phyloP scores from a whole-genome alignment of 305 asterid genomes.

The Solanum chacoense region DNA sequence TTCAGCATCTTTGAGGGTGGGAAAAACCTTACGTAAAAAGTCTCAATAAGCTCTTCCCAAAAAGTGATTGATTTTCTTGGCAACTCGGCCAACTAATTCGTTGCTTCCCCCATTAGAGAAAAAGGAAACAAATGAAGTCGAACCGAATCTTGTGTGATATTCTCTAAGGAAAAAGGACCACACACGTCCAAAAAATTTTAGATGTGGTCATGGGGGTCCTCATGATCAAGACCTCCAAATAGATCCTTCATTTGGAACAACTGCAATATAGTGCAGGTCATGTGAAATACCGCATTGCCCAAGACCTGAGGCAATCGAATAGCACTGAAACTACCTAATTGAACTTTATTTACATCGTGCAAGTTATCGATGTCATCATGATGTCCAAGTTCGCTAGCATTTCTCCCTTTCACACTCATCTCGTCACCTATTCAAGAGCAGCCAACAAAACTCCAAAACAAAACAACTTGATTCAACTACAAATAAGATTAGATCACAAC shows the following conservation, averaged over 20 bases:
- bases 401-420: not conserved
- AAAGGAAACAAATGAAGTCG: not conserved
- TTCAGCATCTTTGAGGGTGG: not conserved
- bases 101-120: not conserved
- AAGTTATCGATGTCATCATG: not conserved
- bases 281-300: not conserved
- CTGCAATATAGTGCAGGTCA: not conserved
- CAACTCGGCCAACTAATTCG: not conserved
- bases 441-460: not conserved
- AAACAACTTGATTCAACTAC: not conserved
- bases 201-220: not conserved
- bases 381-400: not conserved
- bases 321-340: not conserved
- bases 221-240: not conserved
- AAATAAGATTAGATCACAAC: not conserved
- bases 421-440: not conserved
- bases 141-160: not conserved
- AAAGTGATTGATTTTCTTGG: not conserved
- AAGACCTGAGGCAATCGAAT: not conserved
- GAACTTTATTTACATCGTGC: not conserved
- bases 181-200: not conserved
- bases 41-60: not conserved
- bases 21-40: not conserved
- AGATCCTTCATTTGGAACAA: not conserved
- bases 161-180: not conserved